Percentiles rank a stretch among this genome's conserved stretches.
Evolutionary conservation across 148 eudicot genomes (phyloP).

Genomic region (Cornus suecica): DNA sequence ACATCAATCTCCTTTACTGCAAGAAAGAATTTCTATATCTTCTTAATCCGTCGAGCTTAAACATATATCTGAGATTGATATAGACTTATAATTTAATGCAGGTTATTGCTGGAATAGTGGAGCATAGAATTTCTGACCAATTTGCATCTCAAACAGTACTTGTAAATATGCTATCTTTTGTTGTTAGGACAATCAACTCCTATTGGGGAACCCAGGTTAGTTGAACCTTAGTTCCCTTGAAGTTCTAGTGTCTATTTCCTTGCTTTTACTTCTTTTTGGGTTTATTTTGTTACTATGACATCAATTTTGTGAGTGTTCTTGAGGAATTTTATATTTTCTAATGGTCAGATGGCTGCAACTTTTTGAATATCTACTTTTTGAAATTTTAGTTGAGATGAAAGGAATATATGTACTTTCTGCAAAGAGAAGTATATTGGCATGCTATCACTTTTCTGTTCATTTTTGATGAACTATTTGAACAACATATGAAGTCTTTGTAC

Average conservation of each 20-base stretch:
- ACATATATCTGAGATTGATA: background rate
- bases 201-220: constrained; percentile 98
- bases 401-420: background rate
- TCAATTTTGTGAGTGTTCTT: background rate
- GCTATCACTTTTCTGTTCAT: background rate
- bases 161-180: constrained; percentile 77
- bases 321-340: background rate
- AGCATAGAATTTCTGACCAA: constrained; percentile 85
- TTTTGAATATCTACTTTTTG: background rate
- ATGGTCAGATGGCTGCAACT: background rate
- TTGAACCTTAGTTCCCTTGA: constrained; percentile 3
- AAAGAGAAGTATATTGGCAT: background rate
- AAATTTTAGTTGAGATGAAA: background rate
- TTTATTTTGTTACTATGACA: background rate
- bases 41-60: background rate
- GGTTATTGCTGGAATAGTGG: constrained; percentile 93
- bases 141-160: constrained; percentile 66
- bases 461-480: background rate
- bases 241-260: background rate
- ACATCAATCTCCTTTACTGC: background rate
- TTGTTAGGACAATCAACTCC: constrained; percentile 72
- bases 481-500: background rate
- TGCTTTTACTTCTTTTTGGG: background rate
- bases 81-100: constrained; percentile 27
- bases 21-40: background rate